Base-by-base conservation (phyloP, 2,329 filamentous ascomycete species). In the Fonsecaea monophora region DNA sequence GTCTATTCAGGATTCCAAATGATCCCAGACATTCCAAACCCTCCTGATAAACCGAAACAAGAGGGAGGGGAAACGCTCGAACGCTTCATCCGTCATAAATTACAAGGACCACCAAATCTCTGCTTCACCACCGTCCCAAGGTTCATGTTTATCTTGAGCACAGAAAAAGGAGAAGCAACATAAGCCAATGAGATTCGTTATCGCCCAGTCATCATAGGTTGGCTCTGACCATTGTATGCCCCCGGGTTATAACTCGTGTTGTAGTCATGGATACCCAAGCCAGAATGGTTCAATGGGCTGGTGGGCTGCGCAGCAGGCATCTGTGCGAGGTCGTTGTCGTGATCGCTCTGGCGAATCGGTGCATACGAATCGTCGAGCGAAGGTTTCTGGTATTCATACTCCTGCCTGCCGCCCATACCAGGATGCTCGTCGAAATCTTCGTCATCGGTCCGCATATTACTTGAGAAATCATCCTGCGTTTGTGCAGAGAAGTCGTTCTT, bases 281-380 rank as follows among this genome's bases (percentile, higher is more conserved):
- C 69, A 53, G 15, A 76, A 76, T 45, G 78, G 76, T 72, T 80
- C 75, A 58, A 75, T 74, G 53, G 75, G 71, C 57, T 78, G 75
- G 64, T 75, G 12, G 68, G 65, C 54, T 66, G 66, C 21, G 37
- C 53, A 13, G 68, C 48, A 4, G 66, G 63, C 59, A 70, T 75
- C 62, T 76, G 74, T 12, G 75, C 68, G 55, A 81, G 66, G 34
- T 82, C 80, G 30, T 53, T 38, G 60, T 83, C 80, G 12, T 78
- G 73, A 65, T 82, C 80, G 67, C 73, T 80, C 67, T 82, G 80
- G 57, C 85, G 80, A 10, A 86, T 75, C 5, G 85, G 76, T 10
- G 83, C 82, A 67, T 86, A 85, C 62, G 81, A 80, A 64, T 82
- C 80, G 69, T 86, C 83, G 59, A 84, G 80, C 57, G 83, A 80